Percentiles rank a stretch among this genome's conserved stretches.
Evolutionary conservation across 176 grass and related monocot genomes (phyloP).

Genomic region (Triticum timopheevii): DNA sequence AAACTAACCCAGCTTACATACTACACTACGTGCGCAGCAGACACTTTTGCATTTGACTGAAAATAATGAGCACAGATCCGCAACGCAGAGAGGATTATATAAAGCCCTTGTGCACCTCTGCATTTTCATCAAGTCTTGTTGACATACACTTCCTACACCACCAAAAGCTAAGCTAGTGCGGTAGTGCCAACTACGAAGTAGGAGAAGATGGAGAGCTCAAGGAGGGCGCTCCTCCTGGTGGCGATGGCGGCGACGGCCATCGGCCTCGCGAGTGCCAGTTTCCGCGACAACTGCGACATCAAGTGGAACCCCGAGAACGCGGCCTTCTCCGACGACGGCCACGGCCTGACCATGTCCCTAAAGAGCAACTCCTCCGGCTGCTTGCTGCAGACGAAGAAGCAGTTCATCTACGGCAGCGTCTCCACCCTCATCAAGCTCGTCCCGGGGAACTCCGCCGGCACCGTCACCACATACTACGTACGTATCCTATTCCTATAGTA

Average conservation of each 20-base stretch:
- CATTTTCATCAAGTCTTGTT: background rate
- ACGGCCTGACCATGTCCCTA: conserved; percentile 20
- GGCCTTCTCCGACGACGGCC: conserved; percentile 7
- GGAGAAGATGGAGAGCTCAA: conserved; percentile 11
- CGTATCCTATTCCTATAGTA: background rate
- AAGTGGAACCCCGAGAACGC: conserved; percentile 46
- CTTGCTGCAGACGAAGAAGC: conserved; percentile 55
- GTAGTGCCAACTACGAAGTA: background rate
- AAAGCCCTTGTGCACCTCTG: background rate
- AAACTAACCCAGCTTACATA: background rate
- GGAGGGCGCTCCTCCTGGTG: background rate
- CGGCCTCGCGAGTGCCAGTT: conserved; percentile 31
- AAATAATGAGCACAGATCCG: background rate
- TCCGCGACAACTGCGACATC: conserved; percentile 38
- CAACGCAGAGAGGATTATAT: conserved; percentile 13
- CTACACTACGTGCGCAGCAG: background rate
- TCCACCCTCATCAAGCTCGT: conserved; percentile 66
- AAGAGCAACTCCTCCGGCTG: conserved; percentile 25
- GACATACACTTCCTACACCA: background rate
- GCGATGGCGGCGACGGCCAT: background rate
- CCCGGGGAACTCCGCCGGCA: conserved; percentile 49
- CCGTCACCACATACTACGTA: conserved; percentile 50
- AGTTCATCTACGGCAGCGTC: conserved; percentile 72
- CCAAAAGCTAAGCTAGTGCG: too few species aligned
- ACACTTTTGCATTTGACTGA: conserved; percentile 1